Evolutionary conservation across 2,329 filamentous ascomycete genomes (phyloP).

Genomic region (Erysiphe pulchra): DNA sequence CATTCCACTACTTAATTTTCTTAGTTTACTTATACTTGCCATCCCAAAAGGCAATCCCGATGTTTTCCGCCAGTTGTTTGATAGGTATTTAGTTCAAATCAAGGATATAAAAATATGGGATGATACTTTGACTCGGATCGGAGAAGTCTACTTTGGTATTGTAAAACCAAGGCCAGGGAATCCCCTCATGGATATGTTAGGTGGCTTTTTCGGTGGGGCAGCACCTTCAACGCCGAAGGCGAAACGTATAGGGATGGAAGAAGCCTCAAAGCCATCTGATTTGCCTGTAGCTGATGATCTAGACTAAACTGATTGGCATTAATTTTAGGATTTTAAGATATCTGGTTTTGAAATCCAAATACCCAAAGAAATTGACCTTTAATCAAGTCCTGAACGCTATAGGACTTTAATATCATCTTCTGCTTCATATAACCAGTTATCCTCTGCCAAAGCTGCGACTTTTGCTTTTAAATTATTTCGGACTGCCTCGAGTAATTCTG

Average conservation of each 20-base stretch:
- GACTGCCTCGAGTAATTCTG: constrained; percentile 45
- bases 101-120: constrained; percentile 57
- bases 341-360: no score
- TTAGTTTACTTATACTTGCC: constrained; percentile 59
- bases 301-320: constrained; percentile 19
- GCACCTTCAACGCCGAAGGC: constrained; percentile 15
- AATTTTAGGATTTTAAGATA: no score
- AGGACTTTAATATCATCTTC: constrained; percentile 6
- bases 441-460: constrained; percentile 48
- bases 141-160: constrained; percentile 93
- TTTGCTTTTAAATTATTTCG: constrained; percentile 45
- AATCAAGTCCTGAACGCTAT: no score
- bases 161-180: constrained; percentile 72
- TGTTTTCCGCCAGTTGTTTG: constrained; percentile 55
- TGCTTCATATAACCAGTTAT: constrained; percentile 77
- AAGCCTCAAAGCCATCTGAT: constrained; percentile 4
- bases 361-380: no score
- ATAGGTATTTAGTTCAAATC: constrained; percentile 57
- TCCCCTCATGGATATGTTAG: constrained; percentile 95
- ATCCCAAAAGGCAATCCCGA: constrained; percentile 54
- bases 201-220: constrained; percentile 56
- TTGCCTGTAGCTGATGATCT: constrained; percentile 31
- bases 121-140: constrained; percentile 62
- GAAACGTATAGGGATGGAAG: constrained; percentile 15
- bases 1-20: constrained; percentile 84